Percentiles rank a stretch among this genome's conserved stretches.
Evolutionary conservation across 2,329 filamentous ascomycete species (phyloP).

Genomic region (Celoporthe dispersa): DNA sequence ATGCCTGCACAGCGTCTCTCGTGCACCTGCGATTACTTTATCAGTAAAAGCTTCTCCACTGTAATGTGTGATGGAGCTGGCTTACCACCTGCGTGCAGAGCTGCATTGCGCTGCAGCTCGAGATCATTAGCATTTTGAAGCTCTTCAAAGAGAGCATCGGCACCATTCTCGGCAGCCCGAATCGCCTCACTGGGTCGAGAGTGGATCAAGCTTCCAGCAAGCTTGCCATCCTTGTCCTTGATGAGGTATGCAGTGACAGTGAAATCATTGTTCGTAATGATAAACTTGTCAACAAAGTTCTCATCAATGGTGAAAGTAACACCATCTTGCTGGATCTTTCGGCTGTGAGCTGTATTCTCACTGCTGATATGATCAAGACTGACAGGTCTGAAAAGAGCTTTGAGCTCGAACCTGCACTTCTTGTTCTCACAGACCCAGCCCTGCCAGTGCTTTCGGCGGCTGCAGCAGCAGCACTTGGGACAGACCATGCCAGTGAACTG

Average conservation of each 20-base stretch:
- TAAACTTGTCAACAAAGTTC: background rate
- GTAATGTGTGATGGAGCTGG: slow-evolving; percentile 27
- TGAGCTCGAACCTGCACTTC: slow-evolving; percentile 52
- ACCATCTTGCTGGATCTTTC: background rate
- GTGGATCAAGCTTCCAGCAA: slow-evolving; percentile 50
- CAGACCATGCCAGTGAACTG: slow-evolving; percentile 71
- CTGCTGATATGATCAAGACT: slow-evolving; percentile 31
- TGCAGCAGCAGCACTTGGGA: slow-evolving; percentile 64
- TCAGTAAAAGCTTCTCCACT: slow-evolving; percentile 4
- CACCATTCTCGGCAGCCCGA: slow-evolving; percentile 47
- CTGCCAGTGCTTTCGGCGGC: slow-evolving; percentile 60
- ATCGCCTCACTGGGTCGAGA: slow-evolving; percentile 54
- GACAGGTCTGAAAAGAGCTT: slow-evolving; percentile 36
- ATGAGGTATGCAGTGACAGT: slow-evolving; percentile 44
- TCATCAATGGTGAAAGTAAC: background rate
- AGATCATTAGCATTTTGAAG: slow-evolving; percentile 43
- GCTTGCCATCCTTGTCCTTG: slow-evolving; percentile 45
- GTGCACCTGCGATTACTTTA: slow-evolving; percentile 34
- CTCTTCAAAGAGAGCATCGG: slow-evolving; percentile 63
- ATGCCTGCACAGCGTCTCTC: slow-evolving; percentile 54
- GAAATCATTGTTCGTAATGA: slow-evolving; percentile 33
- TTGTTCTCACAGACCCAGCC: slow-evolving; percentile 60
- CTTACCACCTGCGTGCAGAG: slow-evolving; percentile 42
- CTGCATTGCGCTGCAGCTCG: slow-evolving; percentile 50
- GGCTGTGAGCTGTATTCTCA: slow-evolving; percentile 18